Evolutionary conservation across 768 basidiomycete species (phyloP), one percentile per base, ranked within the genome.

Genomic region (Russula ochroleuca): DNA sequence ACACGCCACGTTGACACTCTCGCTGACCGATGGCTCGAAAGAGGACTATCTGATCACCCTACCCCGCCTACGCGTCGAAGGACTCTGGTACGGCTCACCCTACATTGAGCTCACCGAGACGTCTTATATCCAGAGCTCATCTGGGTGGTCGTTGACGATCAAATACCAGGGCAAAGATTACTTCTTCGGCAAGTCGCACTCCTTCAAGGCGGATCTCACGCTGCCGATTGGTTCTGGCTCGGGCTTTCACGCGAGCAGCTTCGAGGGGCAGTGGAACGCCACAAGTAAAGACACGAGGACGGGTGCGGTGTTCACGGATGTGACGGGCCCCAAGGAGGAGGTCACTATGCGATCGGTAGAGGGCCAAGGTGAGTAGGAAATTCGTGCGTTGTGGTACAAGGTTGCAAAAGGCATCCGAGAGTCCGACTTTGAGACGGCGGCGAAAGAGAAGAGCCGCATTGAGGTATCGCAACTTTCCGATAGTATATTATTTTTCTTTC

Each of bases 131-230:
- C 82, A 84, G 69, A 77, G 76, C 35, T 82, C 82, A 23, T 79
- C 81, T 25, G 87, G 86, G n/a, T 87, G 77, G 77, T 72, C 80
- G 25, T 79, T 81, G 10, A 77, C 78, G 65, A 83, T 85, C 67
- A 61, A 96, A 68, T 98, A 96, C 81, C 93, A 94, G 72, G 96
- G 95, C 74, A 93, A 92, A 72, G 96, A 94, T 25, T 98, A 95
- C 78, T 92, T 98, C 73, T 84, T 85, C 40, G 95, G 96, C 60
- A 95, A 94, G 74, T 85, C 91, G 4, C 96, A 99, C 77, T 79
- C 86, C 3, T 97, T 94, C 84, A 95, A 94, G 74, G 93, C 96
- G 13, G 80, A 80, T 1, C 73, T 93, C 21, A 73, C 80, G 0
- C 83, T 83, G 11, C 79, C 83, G 47, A 61, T 65, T 14, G 67